phyloP scores from a whole-genome alignment of 1,284 basidiomycete species.

The Sphaerobolus stellatus region DNA sequence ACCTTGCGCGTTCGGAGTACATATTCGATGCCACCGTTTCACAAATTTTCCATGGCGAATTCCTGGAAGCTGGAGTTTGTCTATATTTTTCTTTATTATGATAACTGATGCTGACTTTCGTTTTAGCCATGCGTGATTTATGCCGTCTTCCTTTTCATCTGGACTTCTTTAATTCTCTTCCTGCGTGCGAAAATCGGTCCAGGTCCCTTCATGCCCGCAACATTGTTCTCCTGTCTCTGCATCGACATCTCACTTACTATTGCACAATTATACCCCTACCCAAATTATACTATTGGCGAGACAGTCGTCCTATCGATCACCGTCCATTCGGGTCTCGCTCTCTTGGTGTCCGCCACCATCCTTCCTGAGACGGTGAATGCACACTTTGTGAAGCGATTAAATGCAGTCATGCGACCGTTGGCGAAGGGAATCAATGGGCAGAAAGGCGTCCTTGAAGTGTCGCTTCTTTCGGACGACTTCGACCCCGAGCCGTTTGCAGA shows the following conservation, averaged over 20 bases:
- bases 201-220: slow-evolving; percentile 62
- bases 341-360: slow-evolving; percentile 53
- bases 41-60: slow-evolving; percentile 48
- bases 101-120: slow-evolving; percentile 15
- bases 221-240: slow-evolving; percentile 58
- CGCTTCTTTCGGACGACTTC: slow-evolving; percentile 50
- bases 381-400: slow-evolving; percentile 56
- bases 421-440: slow-evolving; percentile 49
- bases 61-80: slow-evolving; percentile 58
- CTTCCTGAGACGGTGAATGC: slow-evolving; percentile 71
- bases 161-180: slow-evolving; percentile 60
- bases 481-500: slow-evolving; percentile 28
- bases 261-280: slow-evolving; percentile 63
- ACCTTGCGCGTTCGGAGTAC: slow-evolving; percentile 52
- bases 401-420: slow-evolving; percentile 54
- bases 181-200: slow-evolving; percentile 63
- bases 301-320: slow-evolving; percentile 58
- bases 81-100: neutral
- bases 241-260: slow-evolving; percentile 62
- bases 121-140: slow-evolving; percentile 58
- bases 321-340: slow-evolving; percentile 59
- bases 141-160: slow-evolving; percentile 65
- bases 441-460: slow-evolving; percentile 43
- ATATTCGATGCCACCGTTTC: slow-evolving; percentile 39
- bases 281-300: slow-evolving; percentile 59